Evolutionary conservation across 2,329 filamentous ascomycete genomes (phyloP), one percentile per base, ranked within the genome.

Genomic region (Penicillium capsulatum): DNA sequence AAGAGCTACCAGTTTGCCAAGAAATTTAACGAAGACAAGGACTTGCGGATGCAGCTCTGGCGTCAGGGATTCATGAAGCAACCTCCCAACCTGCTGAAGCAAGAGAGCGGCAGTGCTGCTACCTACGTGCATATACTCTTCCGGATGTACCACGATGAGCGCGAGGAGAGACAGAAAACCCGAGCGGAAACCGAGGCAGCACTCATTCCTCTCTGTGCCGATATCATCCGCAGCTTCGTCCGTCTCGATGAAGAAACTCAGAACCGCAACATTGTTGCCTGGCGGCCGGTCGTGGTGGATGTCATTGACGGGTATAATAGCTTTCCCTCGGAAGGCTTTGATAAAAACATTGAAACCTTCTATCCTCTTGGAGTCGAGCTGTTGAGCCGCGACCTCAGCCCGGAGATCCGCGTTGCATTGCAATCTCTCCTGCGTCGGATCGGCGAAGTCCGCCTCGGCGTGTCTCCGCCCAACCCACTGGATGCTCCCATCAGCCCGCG

Each of bases 51-150:
- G 76, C 81, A 87, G 13, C 75, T 99, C 13, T 98, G 94, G 88
- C 78, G 89, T 35, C 92, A 98, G 64, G 92, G 94, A 0, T 99
- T 98, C 74, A 99, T 99, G 92, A 95, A 94, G 69, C 92, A 98
- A 62, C 91, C 92, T 11, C 92, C 92, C 2, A 99, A 99, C 58
- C 74, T 99, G 9, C 77, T 99, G 19, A 98, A 98, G 70, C 92
- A 99, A 64, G 92, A 99, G 69, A 87, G 81, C 45, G 91, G 92
- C 28, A 86, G 84, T 39, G 92, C 92, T 1, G 86, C 87, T 2
- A 96, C 94, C 1, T 99, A 98, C 63, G 88, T 98, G 24, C 85
- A 85, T 46, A 98, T 99, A 51, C 72, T 99, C 17, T 88, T 98
- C 68, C 79, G 92, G 34, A 98, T 99, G 92, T 98, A 95, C 66